phyloP scores from a whole-genome alignment of 2,329 filamentous ascomycete genomes.

The Colletotrichum euphorbiae region DNA sequence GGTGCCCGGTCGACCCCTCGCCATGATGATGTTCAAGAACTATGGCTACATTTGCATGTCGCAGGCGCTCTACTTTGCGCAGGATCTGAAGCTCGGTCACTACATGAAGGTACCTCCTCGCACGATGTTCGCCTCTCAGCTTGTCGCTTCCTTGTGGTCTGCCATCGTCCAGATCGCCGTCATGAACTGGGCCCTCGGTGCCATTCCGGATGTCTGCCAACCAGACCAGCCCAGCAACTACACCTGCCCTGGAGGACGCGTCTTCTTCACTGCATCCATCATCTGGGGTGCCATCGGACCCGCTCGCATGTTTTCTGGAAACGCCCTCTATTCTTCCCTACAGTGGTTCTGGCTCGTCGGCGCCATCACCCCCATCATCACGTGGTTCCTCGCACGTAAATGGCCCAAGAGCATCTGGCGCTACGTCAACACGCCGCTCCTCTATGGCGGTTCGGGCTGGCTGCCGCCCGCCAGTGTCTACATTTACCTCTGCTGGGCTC shows the following conservation, averaged over 20 bases:
- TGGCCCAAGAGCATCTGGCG: slow-evolving; percentile 72
- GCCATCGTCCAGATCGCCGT: slow-evolving; percentile 72
- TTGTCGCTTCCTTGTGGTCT: slow-evolving; percentile 70
- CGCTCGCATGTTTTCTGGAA: slow-evolving; percentile 73
- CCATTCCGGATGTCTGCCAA: slow-evolving; percentile 72
- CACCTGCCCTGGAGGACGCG: slow-evolving; percentile 65
- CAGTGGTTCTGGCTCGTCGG: slow-evolving; percentile 80
- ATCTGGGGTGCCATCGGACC: slow-evolving; percentile 82
- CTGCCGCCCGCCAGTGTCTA: slow-evolving; percentile 78
- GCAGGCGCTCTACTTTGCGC: slow-evolving; percentile 72
- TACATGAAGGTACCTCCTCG: slow-evolving; percentile 75
- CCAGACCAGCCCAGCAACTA: slow-evolving; percentile 66
- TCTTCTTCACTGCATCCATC: slow-evolving; percentile 76
- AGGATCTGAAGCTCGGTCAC: slow-evolving; percentile 75
- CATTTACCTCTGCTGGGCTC: slow-evolving; percentile 78
- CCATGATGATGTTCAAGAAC: slow-evolving; percentile 84
- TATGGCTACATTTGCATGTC: slow-evolving; percentile 77
- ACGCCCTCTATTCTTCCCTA: slow-evolving; percentile 71
- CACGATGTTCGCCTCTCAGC: slow-evolving; percentile 71
- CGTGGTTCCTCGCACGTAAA: slow-evolving; percentile 70
- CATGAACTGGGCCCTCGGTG: slow-evolving; percentile 73
- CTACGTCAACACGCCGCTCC: slow-evolving; percentile 75
- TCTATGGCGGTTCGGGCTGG: slow-evolving; percentile 73
- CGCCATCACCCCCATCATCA: slow-evolving; percentile 69
- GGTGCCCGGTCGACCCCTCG: slow-evolving; percentile 75